Conservation (phyloP, 2,329 filamentous ascomycete species). For the Akanthomyces lecanii region DNA sequence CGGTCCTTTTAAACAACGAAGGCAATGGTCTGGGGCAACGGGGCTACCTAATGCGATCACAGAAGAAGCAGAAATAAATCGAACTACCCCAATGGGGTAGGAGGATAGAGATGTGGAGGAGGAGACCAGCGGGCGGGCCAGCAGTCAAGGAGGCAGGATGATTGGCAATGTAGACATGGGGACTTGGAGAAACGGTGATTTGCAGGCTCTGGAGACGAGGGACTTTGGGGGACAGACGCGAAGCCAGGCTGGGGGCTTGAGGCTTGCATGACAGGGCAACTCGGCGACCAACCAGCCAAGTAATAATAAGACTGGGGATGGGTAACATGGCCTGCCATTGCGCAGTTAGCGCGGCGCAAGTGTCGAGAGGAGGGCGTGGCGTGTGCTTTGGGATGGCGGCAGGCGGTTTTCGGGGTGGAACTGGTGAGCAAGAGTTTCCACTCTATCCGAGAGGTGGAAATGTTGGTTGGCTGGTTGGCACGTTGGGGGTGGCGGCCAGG, state of each 20-base stretch:
- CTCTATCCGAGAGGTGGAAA: neutral
- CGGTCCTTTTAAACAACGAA: neutral
- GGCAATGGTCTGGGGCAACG: neutral
- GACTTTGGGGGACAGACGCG: neutral
- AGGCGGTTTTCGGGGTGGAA: neutral
- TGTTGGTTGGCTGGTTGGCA: neutral
- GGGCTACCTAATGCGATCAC: neutral
- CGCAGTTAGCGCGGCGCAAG: neutral
- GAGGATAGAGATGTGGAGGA: constrained; percentile 13
- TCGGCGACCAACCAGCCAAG: too few relatives aligned
- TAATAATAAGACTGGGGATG: neutral
- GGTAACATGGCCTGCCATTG: neutral
- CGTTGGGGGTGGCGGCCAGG: neutral
- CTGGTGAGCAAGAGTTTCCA: constrained; percentile 1
- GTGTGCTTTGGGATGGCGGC: neutral
- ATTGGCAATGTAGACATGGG: neutral
- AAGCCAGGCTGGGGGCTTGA: neutral
- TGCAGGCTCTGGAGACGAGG: neutral
- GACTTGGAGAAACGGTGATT: neutral
- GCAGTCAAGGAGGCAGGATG: neutral
- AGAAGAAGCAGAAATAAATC: neutral
- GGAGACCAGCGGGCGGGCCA: neutral
- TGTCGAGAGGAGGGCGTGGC: neutral
- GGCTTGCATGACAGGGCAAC: neutral
- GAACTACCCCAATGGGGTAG: constrained; percentile 13